Base-by-base conservation (phyloP, 495 filamentous ascomycete species). In the Collariella sp. region DNA sequence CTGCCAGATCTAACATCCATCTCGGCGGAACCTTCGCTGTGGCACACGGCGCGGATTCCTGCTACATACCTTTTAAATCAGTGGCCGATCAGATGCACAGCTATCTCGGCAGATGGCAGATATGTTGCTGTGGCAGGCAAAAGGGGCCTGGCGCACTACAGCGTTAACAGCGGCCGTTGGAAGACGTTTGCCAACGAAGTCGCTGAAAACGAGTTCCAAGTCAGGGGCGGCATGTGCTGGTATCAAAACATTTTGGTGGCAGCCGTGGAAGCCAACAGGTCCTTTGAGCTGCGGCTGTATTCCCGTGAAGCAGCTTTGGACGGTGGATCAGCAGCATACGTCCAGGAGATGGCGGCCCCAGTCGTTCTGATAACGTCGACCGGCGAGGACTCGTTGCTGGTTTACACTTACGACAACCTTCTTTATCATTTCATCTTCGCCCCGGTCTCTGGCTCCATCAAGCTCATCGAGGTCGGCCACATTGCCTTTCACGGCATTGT, bases 151-250 rank as follows among this genome's bases (percentile, higher is more conserved):
- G 94, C 91, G 16, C 94, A 99, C 67, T 99, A 97, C 68, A 96
- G 91, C 59, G 82, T 96, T 40, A 86, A 83, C 58, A 96, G 91
- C 68, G 88, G 91, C 22, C 80, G 94, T 54, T 99, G 94, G 94
- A 96, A 93, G 63, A 91, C 85, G 0, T 97, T 97, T 68, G 81
- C 84, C 49, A 87, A 93, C 60, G 76, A 83, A 22, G 81, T 75
- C 40, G 78, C 84, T 60, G 91, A 96, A 63, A 89, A 93, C 57
- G 86, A 88, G 35, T 97, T 99, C 63, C 79, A 87, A 22, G 88
- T 99, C 20, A 76, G 91, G 56, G 94, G 94, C 20, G 94, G 94
- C 0, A 95, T 99, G 89, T 96, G 90, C 62, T 99, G 94, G 94
- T 88, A 91, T 62, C 91, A 94, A 51, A 94, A 99, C 67, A 87